phyloP scores from a whole-genome alignment of 1,139 yeast genomes.

The Wickerhamomyces sp. region DNA sequence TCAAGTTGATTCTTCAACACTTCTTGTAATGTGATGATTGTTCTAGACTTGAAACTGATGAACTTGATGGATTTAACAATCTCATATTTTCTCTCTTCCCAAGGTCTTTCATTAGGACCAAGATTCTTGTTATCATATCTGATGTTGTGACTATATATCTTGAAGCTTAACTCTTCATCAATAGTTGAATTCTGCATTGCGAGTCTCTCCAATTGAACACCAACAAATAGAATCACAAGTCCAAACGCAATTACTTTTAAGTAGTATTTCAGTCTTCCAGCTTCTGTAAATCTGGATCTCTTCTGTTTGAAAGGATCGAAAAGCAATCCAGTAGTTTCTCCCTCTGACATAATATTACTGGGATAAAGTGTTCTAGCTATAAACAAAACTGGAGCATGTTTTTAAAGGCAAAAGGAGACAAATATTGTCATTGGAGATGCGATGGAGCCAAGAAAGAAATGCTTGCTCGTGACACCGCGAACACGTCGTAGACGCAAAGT shows the following conservation, averaged over 20 bases:
- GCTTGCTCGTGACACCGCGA: neutral
- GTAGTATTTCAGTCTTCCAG: conserved; percentile 1
- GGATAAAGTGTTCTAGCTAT: too few species aligned
- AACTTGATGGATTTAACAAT: conserved; percentile 36
- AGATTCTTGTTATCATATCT: conserved; percentile 38
- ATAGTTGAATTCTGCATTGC: too few species aligned
- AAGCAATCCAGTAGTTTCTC: neutral
- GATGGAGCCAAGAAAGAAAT: neutral
- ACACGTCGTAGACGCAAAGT: too few species aligned
- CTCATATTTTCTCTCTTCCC: conserved; percentile 38
- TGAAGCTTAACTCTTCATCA: conserved; percentile 18
- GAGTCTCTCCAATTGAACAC: neutral
- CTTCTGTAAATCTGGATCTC: neutral
- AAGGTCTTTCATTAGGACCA: conserved; percentile 36
- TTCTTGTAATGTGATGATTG: conserved; percentile 50
- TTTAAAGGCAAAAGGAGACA: too few species aligned
- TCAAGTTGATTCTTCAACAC: conserved; percentile 46
- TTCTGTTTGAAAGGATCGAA: neutral
- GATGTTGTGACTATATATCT: conserved; percentile 51
- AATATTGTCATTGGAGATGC: too few species aligned
- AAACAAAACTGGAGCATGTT: too few species aligned
- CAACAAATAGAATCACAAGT: neutral
- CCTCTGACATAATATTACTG: neutral
- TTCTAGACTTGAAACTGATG: conserved; percentile 32
- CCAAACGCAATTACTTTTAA: neutral